Conservation (phyloP, 495 filamentous ascomycete genomes). For the Penicillium desertorum region DNA sequence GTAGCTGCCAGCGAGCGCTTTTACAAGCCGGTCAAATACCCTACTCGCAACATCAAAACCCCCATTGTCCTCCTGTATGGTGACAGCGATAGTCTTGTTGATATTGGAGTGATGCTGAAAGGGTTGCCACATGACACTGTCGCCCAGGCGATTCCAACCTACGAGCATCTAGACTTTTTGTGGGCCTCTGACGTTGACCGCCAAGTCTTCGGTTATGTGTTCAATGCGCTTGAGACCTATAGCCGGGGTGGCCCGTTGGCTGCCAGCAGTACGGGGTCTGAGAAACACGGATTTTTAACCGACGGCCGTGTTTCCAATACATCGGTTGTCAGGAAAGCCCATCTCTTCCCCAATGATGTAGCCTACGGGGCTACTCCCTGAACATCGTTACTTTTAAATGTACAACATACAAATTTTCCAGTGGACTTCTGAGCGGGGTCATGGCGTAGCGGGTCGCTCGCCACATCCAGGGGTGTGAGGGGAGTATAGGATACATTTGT, state of each 20-base stretch:
- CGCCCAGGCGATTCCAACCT: slow-evolving; percentile 80
- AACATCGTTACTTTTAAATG: not conserved
- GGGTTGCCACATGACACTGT: slow-evolving; percentile 82
- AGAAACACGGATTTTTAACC: not conserved
- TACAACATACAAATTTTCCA: not conserved
- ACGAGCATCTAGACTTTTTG: slow-evolving; percentile 96
- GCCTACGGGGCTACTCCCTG: slow-evolving; percentile 1
- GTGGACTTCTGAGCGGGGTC: slow-evolving; percentile 1
- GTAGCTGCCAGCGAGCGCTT: slow-evolving; percentile 59
- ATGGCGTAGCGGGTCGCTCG: slow-evolving; percentile 4
- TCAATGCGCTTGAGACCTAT: slow-evolving; percentile 76
- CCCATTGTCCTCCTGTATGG: slow-evolving; percentile 93
- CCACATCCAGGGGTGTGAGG: not conserved
- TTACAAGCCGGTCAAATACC: slow-evolving; percentile 92
- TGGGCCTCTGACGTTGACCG: slow-evolving; percentile 83
- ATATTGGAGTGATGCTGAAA: slow-evolving; percentile 87
- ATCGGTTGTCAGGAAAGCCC: not conserved
- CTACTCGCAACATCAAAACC: slow-evolving; percentile 94
- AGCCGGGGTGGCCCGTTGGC: slow-evolving; percentile 11
- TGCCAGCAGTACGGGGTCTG: not conserved
- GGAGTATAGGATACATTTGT: not conserved
- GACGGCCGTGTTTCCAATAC: slow-evolving; percentile 8
- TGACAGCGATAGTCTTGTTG: slow-evolving; percentile 90
- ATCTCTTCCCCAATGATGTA: not conserved
- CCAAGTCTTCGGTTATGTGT: slow-evolving; percentile 87